Evolutionary conservation across 805 yeast species (phyloP), one percentile per base, ranked within the genome.

Genomic region (Candida khao-thaluensis): DNA sequence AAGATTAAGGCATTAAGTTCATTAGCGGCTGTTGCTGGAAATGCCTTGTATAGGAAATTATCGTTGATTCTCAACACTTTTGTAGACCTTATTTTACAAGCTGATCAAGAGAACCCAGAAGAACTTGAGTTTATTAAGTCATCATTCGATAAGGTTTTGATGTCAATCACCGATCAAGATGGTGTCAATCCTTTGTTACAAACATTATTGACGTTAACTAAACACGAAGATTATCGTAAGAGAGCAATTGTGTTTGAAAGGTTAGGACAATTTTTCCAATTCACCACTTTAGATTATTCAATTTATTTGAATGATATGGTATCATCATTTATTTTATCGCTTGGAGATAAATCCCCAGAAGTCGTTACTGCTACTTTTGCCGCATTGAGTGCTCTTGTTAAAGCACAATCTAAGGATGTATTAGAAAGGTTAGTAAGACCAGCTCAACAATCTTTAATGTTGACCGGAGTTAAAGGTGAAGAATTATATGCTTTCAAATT

Each of bases 1-100:
- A 87, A 89, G 64, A 95, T 96, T n/a, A 73, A 76, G 39, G 95
- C 96, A 3, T 69, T 90, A 42, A 87, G 93, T 17, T 79, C 95
- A 0, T 73, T 90, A 58, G 95, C 95, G 1, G 81, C 85, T 37
- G 96, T 87, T 35, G 96, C 96, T 17, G 97, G 96, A 17, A 61
- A 78, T 25, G 86, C 95, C 0, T 66, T 89, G 48, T 81, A 81
- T 70, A 78, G 73, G 51, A 78, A 91, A 48, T 71, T 91, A 43
- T 72, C 88, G 0, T 64, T 78, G 4, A 85, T 93, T 44, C 78
- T 91, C 42, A 83, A 82, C 52, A 72, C 90, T 0, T 68, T 93
- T 37, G 80, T 90, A 16, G 77, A 76, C 41, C 78, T 87, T 14
- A 59, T 75, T 17, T 53, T 82, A 20, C 18, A 17, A 29, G 66